These are phyloP conservation scores for Tylopilus balloui DNA, from an alignment of 768 basidiomycete species.

Conservation along the genomic window DNA sequence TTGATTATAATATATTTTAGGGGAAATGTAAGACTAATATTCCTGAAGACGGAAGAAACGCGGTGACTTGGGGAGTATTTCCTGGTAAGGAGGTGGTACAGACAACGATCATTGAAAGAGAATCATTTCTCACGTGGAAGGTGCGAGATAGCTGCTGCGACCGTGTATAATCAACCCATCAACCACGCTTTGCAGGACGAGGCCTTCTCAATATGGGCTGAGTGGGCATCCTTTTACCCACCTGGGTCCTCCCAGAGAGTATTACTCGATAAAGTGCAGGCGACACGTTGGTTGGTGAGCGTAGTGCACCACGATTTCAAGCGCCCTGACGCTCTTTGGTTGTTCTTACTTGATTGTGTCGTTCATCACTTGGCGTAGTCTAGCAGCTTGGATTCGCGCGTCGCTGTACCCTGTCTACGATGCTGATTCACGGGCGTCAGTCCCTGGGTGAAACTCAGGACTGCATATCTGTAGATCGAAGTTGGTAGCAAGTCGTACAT, in stretches of 20 bases:
- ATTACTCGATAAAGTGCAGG: slow-evolving; percentile 66
- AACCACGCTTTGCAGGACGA: slow-evolving; percentile 61
- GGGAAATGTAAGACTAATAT: slow-evolving; percentile 82
- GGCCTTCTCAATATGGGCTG: slow-evolving; percentile 92
- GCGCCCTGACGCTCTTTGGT: slow-evolving; percentile 73
- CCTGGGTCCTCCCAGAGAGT: slow-evolving; percentile 67
- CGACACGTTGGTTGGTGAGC: slow-evolving; percentile 85
- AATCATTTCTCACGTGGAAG: slow-evolving; percentile 97
- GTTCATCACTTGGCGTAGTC: neutral
- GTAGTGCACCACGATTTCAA: slow-evolving; percentile 94
- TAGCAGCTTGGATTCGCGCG: neutral
- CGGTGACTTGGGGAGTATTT: slow-evolving; percentile 99
- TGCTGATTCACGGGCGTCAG: no score
- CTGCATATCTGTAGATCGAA: no score
- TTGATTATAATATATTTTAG: slow-evolving; percentile 31
- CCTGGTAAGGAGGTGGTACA: slow-evolving; percentile 94
- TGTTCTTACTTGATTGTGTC: slow-evolving; percentile 57
- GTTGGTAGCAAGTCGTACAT: no score
- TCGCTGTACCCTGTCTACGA: no score
- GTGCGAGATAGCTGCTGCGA: slow-evolving; percentile 38
- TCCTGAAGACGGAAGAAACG: slow-evolving; percentile 74
- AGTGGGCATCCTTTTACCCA: slow-evolving; percentile 88
- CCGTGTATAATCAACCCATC: neutral
- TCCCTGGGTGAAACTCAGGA: no score
- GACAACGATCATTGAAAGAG: slow-evolving; percentile 92